These are phyloP conservation scores for Kwoniella sp. DNA, from an alignment of 768 basidiomycete genomes.

Conservation along the genomic window DNA sequence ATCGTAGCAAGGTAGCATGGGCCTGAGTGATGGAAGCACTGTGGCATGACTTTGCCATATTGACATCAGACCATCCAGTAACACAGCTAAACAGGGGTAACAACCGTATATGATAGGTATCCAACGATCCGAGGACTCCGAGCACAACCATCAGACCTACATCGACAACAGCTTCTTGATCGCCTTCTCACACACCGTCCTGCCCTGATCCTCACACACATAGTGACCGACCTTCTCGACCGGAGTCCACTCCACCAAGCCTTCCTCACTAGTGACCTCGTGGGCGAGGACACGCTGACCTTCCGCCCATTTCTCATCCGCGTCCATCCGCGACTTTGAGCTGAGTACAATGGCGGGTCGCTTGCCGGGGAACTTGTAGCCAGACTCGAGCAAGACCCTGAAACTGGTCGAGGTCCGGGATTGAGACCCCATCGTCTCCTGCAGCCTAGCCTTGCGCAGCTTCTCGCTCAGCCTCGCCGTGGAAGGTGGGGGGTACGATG, in stretches of 20 bases:
- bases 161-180: slow-evolving; percentile 19
- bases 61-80: too few relatives aligned
- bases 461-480: slow-evolving; percentile 34
- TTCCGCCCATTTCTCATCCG: slow-evolving; percentile 39
- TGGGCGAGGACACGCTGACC: slow-evolving; percentile 45
- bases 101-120: too few relatives aligned
- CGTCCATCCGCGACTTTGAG: slow-evolving; percentile 31
- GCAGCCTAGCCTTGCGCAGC: slow-evolving; percentile 42
- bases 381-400: slow-evolving; percentile 29
- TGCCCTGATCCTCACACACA: slow-evolving; percentile 27
- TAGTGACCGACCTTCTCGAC: slow-evolving; percentile 21
- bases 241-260: slow-evolving; percentile 33
- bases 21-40: too few relatives aligned
- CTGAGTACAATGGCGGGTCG: slow-evolving; percentile 37
- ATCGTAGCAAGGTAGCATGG: too few relatives aligned
- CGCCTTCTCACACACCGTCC: slow-evolving; percentile 21
- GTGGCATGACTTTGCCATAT: too few relatives aligned
- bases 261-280: slow-evolving; percentile 45
- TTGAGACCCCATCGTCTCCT: slow-evolving; percentile 45
- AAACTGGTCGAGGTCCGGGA: slow-evolving; percentile 40
- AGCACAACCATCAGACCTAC: too few relatives aligned
- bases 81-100: too few relatives aligned
- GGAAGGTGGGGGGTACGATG: slow-evolving; percentile 30
- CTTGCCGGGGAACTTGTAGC: slow-evolving; percentile 31
- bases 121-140: too few relatives aligned